Percentiles rank a stretch among this genome's conserved stretches.
These are phyloP conservation scores for Chamaecrista fasciculata DNA, from an alignment of 306 rosid species.

Conservation along the genomic window DNA sequence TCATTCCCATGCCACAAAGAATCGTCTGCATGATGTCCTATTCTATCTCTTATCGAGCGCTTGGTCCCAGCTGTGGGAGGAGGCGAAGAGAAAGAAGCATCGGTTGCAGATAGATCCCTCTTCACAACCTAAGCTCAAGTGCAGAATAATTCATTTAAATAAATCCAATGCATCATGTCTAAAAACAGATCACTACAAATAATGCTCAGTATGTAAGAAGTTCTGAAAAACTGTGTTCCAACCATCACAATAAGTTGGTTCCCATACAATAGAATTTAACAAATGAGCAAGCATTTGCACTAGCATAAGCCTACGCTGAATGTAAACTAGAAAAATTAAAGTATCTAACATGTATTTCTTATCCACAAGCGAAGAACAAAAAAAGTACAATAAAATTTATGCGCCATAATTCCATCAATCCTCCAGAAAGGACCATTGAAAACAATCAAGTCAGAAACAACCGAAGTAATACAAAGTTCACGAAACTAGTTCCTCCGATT, in stretches of 20 bases:
- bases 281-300: neutral
- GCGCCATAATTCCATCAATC: conserved; percentile 3
- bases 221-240: neutral
- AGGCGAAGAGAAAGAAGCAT: conserved; percentile 48
- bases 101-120: conserved; percentile 50
- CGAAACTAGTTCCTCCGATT: neutral
- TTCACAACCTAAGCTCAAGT: conserved; percentile 70
- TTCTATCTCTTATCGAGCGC: conserved; percentile 88
- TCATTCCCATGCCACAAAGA: conserved; percentile 47
- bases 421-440: conserved; percentile 13
- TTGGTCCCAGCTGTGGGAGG: conserved; percentile 56
- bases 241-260: neutral
- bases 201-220: neutral
- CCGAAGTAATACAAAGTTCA: conserved; percentile 12
- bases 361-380: conserved; percentile 21
- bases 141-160: conserved; percentile 12
- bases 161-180: conserved; percentile 15
- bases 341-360: neutral
- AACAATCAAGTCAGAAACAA: neutral
- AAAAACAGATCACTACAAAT: neutral
- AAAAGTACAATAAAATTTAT: neutral
- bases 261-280: neutral
- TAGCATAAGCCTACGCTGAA: neutral
- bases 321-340: neutral
- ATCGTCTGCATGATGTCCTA: conserved; percentile 59